Evolutionary conservation across 2,329 filamentous ascomycete species (phyloP).

Genomic region (Coniochaeta prunicola): DNA sequence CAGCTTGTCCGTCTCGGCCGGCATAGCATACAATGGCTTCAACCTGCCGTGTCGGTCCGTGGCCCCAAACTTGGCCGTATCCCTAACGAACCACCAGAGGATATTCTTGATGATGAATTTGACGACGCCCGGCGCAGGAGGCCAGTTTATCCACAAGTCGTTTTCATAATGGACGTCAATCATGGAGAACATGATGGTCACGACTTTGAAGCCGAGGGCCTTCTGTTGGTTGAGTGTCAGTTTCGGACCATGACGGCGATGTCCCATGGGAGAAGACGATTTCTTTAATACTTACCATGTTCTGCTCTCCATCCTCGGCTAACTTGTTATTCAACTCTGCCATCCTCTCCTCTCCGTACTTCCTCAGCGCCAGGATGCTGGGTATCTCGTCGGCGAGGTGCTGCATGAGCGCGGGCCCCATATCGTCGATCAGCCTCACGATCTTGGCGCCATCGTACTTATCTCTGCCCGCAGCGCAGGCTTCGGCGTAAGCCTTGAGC

Average conservation of each 20-base stretch:
- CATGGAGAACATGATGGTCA: constrained; percentile 12
- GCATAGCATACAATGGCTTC: constrained; percentile 16
- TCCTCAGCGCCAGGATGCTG: constrained; percentile 18
- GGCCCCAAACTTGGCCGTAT: constrained; percentile 18
- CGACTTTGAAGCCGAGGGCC: constrained; percentile 9
- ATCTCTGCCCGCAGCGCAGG: constrained; percentile 12
- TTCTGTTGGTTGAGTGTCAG: constrained; percentile 10
- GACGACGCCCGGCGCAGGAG: constrained; percentile 13
- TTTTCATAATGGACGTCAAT: constrained; percentile 16
- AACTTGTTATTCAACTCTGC: constrained; percentile 7
- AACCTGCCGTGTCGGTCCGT: constrained; percentile 14
- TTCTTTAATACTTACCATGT: constrained; percentile 11
- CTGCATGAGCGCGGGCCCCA: constrained; percentile 17
- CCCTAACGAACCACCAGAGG: constrained; percentile 11
- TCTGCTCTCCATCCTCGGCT: constrained; percentile 10
- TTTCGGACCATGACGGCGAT: too few relatives aligned
- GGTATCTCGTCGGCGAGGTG: constrained; percentile 26
- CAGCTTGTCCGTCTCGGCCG: too few relatives aligned
- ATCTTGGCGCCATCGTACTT: constrained; percentile 20
- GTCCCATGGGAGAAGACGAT: too few relatives aligned
- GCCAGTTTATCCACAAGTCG: constrained; percentile 23
- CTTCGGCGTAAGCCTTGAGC: constrained; percentile 19
- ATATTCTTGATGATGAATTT: constrained; percentile 12
- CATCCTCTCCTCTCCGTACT: constrained; percentile 16
- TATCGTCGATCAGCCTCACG: constrained; percentile 19